Evolutionary conservation across 2,329 filamentous ascomycete genomes (phyloP), one percentile per base, ranked within the genome.

Genomic region (Kalmusia sp.): DNA sequence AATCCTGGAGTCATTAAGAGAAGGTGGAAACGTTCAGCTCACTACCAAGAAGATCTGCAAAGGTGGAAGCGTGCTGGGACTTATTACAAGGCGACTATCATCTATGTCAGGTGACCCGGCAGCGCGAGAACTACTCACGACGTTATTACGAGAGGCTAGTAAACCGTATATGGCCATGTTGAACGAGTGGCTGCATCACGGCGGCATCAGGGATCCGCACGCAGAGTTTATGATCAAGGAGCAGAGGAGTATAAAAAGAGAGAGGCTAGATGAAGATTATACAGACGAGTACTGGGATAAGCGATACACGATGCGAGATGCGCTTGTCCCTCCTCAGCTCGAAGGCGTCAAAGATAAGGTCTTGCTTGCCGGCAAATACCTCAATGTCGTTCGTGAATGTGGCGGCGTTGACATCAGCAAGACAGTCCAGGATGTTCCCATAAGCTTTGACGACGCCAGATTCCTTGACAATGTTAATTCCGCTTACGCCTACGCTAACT

Each of bases 271-370:
- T 69, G 89, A 96, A 70, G 95, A 99, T 73, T 99, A 98, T 68
- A 99, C 93, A 0, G 95, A 99, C 72, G 95, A 99, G 69, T 99
- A 99, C 74, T 99, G 95, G 95, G 95, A 99, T 73, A 92, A 96
- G 69, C 85, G 95, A 58, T 99, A 99, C 71, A 98, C 95, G 4
- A 89, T 99, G 58, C 88, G 95, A 54, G 92, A 96, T 56, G 87
- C 91, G 43, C 90, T 96, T 55, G 88, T 98, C 1, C 95, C 95
- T 3, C 93, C 93, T 7, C 95, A 99, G 70, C 84, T 99, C 4
- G 90, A 95, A 70, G 87, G 85, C 24, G 89, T 98, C 62, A 95
- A 95, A 71, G 93, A 96, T 63, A 97, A 97, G 75, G 93, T 98
- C 1, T 81, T 99, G 2, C 82, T 99, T 28, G 95, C 95, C 15